These are phyloP conservation scores for Calonectria montana DNA, from an alignment of 2,329 filamentous ascomycete species.

Conservation along the genomic window DNA sequence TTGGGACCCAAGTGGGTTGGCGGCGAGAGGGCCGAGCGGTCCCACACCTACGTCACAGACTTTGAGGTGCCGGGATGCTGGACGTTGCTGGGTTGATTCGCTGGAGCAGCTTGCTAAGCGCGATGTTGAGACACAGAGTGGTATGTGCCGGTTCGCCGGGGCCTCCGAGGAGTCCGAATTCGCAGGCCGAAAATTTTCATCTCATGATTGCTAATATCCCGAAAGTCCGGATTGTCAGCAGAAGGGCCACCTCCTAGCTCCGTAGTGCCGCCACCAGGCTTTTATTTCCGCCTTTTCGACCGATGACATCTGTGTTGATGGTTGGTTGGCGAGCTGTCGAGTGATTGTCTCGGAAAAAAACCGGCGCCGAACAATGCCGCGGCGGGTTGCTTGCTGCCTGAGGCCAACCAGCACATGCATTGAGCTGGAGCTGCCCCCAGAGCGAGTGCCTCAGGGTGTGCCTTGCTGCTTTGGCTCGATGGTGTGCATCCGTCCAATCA, in stretches of 20 bases:
- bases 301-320: neutral
- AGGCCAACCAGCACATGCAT: neutral
- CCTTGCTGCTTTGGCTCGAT: neutral
- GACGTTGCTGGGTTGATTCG: conserved; percentile 8
- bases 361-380: neutral
- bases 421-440: no score
- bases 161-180: conserved; percentile 6
- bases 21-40: conserved; percentile 1
- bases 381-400: neutral
- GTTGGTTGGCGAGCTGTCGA: neutral
- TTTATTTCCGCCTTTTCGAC: neutral
- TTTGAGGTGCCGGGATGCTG: neutral
- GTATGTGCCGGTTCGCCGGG: conserved; percentile 10
- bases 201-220: conserved; percentile 1
- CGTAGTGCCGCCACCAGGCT: neutral
- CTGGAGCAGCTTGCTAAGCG: neutral
- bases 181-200: neutral
- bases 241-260: neutral
- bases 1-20: neutral
- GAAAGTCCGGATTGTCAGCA: neutral
- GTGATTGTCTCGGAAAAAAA: neutral
- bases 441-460: neutral
- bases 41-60: conserved; percentile 8
- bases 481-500: neutral
- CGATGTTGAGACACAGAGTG: neutral